Evolutionary conservation across 768 basidiomycete genomes (phyloP).

Genomic region (Coprinopsis cinerea): DNA sequence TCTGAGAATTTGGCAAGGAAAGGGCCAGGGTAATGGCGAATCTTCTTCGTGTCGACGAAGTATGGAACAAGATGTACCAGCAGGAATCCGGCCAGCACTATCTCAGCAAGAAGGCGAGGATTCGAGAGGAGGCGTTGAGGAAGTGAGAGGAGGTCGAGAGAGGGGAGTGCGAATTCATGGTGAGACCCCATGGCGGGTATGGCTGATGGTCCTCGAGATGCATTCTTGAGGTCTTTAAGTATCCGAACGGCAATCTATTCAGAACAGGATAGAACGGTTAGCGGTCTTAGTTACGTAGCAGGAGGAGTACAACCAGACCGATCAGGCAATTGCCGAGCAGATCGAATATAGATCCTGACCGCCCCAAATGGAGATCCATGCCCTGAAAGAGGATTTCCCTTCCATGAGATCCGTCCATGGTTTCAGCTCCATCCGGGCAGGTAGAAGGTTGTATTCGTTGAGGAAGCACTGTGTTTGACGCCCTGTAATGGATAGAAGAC

Average conservation of each 20-base stretch:
- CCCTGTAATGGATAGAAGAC: no score
- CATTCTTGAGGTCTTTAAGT: slow-evolving; percentile 7
- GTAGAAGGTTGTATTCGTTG: not conserved
- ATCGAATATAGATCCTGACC: not conserved
- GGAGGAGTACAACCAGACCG: not conserved
- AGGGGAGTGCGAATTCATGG: not conserved
- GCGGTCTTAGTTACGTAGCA: not conserved
- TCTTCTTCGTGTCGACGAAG: slow-evolving; percentile 50
- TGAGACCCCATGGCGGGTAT: not conserved
- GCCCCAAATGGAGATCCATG: not conserved
- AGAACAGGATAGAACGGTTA: not conserved
- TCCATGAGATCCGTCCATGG: slow-evolving; percentile 21
- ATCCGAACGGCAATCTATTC: slow-evolving; percentile 2
- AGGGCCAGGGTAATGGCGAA: slow-evolving; percentile 64
- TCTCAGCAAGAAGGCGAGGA: not conserved
- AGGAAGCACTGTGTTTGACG: no score
- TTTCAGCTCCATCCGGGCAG: not conserved
- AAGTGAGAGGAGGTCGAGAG: slow-evolving; percentile 1
- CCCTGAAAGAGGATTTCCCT: not conserved
- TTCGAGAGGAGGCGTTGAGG: not conserved
- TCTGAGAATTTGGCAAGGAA: slow-evolving; percentile 66
- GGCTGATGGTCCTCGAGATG: not conserved
- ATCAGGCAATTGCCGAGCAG: not conserved
- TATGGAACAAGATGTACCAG: slow-evolving; percentile 42
- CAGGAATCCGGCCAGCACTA: slow-evolving; percentile 23